Evolutionary conservation across 805 yeast genomes (phyloP).

Genomic region (Candida patagonica): DNA sequence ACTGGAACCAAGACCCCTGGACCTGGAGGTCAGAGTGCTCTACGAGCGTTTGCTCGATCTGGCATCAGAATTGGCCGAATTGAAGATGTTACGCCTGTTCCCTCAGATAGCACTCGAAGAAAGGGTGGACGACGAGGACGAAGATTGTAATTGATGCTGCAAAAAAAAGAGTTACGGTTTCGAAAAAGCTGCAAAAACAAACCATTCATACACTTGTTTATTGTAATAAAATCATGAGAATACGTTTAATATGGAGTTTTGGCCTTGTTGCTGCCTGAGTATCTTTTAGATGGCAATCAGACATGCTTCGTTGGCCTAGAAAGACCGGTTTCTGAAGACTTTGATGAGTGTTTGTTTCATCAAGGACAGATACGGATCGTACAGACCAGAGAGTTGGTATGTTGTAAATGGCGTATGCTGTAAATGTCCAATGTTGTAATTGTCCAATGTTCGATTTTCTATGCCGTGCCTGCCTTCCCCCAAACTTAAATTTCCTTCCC

Average conservation of each 20-base stretch:
- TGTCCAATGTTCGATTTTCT: too few relatives aligned
- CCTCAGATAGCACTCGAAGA: slow-evolving; percentile 99
- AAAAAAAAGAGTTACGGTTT: too few relatives aligned
- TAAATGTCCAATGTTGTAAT: too few relatives aligned
- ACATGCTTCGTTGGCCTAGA: too few relatives aligned
- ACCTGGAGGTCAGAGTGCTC: slow-evolving; percentile 99
- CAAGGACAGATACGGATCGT: slow-evolving; percentile 22
- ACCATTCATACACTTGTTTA: too few relatives aligned
- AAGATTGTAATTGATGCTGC: slow-evolving; percentile 59
- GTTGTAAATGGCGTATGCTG: not conserved
- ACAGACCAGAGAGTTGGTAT: slow-evolving; percentile 9
- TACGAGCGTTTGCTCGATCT: slow-evolving; percentile 99
- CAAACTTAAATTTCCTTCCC: too few relatives aligned
- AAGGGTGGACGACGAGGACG: slow-evolving; percentile 99
- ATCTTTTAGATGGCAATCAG: too few relatives aligned
- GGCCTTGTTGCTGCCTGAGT: too few relatives aligned
- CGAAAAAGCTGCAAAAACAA: too few relatives aligned
- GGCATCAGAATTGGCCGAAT: slow-evolving; percentile 99
- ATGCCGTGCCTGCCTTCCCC: too few relatives aligned
- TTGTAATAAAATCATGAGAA: too few relatives aligned
- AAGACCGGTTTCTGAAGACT: slow-evolving; percentile 18
- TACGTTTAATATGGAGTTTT: too few relatives aligned
- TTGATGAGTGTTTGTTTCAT: slow-evolving; percentile 7
- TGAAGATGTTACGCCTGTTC: slow-evolving; percentile 99
- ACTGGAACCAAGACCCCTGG: slow-evolving; percentile 99